These are phyloP conservation scores for Begonia fuchsioides DNA, from an alignment of 306 rosid species.

Conservation along the genomic window DNA sequence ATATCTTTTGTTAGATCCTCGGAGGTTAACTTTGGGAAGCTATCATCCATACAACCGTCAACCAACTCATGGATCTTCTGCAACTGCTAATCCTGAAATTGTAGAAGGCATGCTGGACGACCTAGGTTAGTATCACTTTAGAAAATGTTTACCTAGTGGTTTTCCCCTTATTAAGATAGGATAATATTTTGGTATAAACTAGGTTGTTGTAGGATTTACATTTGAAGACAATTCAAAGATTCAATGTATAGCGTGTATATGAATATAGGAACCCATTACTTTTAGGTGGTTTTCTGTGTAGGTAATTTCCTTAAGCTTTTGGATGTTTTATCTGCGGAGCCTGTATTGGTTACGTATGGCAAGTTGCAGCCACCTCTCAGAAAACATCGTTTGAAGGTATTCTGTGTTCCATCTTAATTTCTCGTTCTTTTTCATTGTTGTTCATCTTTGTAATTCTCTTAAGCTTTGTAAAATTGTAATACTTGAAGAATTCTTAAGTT, in stretches of 20 bases:
- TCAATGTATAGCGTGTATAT: too few relatives aligned
- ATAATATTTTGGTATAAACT: too few relatives aligned
- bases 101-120: slow-evolving; percentile 97
- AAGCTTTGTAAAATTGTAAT: too few relatives aligned
- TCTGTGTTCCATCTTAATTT: slow-evolving; percentile 3
- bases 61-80: slow-evolving; percentile 38
- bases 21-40: slow-evolving; percentile 53
- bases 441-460: too few relatives aligned
- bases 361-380: slow-evolving; percentile 96
- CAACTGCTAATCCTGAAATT: slow-evolving; percentile 71
- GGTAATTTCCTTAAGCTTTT: slow-evolving; percentile 83
- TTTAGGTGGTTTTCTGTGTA: slow-evolving; percentile 18
- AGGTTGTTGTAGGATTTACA: too few relatives aligned
- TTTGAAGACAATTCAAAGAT: too few relatives aligned
- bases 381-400: slow-evolving; percentile 92
- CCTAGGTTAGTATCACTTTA: slow-evolving; percentile 38
- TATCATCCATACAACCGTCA: slow-evolving; percentile 64
- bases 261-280: neutral
- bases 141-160: too few relatives aligned
- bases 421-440: too few relatives aligned
- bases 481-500: too few relatives aligned
- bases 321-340: slow-evolving; percentile 61
- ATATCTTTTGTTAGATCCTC: slow-evolving; percentile 90
- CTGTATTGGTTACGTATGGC: slow-evolving; percentile 62
- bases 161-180: too few relatives aligned